Conservation (phyloP, 129 eudicot genomes). For the Flaveria brownii region DNA sequence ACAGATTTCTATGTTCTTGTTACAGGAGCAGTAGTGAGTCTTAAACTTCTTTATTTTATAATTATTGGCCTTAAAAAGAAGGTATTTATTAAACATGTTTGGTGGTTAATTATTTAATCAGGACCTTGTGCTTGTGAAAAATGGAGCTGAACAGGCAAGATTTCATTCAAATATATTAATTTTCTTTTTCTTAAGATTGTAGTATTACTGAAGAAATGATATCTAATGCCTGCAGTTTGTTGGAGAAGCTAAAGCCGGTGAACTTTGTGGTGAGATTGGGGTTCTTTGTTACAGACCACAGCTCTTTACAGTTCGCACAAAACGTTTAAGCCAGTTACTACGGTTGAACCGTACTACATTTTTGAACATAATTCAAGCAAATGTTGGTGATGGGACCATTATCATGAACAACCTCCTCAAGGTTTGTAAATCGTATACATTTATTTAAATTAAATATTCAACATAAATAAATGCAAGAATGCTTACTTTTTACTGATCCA, state of each 20-base stretch:
- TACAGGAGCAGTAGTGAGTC: conserved; percentile 77
- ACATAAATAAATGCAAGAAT: background rate
- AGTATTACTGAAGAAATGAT: background rate
- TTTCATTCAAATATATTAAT: background rate
- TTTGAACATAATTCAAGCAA: conserved; percentile 77
- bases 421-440: conserved; percentile 48
- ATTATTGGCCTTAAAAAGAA: background rate
- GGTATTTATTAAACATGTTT: conserved; percentile 5
- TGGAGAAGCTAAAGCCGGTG: conserved; percentile 79
- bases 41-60: background rate
- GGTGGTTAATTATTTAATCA: conserved; percentile 35
- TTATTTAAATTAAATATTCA: background rate
- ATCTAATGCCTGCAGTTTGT: conserved; percentile 48
- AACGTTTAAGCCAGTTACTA: conserved; percentile 68
- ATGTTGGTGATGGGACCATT: conserved; percentile 94
- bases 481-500: background rate
- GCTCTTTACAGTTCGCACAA: conserved; percentile 85
- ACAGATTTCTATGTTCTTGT: conserved; percentile 91
- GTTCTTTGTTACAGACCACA: conserved; percentile 96
- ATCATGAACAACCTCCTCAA: conserved; percentile 88
- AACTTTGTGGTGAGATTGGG: conserved; percentile 88
- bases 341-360: conserved; percentile 77
- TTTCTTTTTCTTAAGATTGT: background rate
- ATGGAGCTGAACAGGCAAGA: conserved; percentile 81
- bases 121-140: conserved; percentile 67